These are phyloP conservation scores for Solanum aculeatissimum DNA, from an alignment of 305 asterid species.

Conservation along the genomic window DNA sequence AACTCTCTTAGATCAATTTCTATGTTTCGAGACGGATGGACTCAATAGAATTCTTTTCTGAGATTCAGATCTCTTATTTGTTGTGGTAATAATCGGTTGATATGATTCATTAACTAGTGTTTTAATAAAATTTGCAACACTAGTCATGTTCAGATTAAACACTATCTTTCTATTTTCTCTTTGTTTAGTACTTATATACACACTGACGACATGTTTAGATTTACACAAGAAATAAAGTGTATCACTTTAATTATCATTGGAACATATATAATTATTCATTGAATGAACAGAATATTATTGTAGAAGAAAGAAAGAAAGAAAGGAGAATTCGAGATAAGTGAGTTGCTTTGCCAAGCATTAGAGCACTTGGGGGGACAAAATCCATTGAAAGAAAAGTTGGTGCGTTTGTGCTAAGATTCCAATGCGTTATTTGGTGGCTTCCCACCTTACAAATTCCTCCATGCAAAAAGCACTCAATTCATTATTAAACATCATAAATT, in stretches of 20 bases:
- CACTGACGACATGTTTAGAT: neutral
- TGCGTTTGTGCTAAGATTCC: slow-evolving; percentile 28
- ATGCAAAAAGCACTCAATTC: neutral
- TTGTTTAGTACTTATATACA: neutral
- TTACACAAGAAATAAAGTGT: neutral
- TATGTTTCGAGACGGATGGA: no score
- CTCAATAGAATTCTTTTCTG: no score
- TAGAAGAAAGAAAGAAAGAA: neutral
- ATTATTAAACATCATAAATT: neutral
- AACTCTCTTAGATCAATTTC: no score
- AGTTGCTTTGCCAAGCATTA: neutral
- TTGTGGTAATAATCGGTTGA: neutral
- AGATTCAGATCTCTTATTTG: no score
- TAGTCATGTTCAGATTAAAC: neutral
- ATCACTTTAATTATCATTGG: neutral
- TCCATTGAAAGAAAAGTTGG: neutral
- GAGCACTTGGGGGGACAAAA: neutral
- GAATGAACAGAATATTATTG: neutral
- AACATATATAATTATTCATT: neutral
- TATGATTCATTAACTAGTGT: neutral
- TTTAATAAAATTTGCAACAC: neutral
- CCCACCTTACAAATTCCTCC: slow-evolving; percentile 10
- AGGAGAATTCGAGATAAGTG: neutral
- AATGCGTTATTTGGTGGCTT: slow-evolving; percentile 17
- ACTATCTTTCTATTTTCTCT: neutral